phyloP scores from a whole-genome alignment of 129 eudicot species.

The Kitagawia praeruptora region DNA sequence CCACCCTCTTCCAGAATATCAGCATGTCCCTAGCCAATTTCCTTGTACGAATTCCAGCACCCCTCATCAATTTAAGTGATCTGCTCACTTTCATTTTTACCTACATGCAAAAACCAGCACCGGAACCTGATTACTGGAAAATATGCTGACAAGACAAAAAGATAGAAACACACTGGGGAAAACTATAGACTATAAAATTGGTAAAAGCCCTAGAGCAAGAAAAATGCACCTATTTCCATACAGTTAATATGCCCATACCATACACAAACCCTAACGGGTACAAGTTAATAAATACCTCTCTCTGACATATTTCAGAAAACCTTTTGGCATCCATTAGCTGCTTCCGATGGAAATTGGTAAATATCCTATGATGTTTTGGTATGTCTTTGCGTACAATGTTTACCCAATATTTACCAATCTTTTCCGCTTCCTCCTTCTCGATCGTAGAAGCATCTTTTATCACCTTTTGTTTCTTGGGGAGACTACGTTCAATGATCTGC shows the following conservation, averaged over 20 bases:
- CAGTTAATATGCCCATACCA: background rate
- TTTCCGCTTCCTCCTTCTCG: slow-evolving; percentile 88
- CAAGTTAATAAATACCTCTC: slow-evolving; percentile 50
- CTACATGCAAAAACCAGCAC: slow-evolving; percentile 28
- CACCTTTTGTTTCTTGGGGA: slow-evolving; percentile 61
- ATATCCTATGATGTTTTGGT: slow-evolving; percentile 73
- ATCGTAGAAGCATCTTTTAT: slow-evolving; percentile 63
- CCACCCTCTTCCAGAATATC: slow-evolving; percentile 92
- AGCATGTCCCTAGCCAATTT: slow-evolving; percentile 93
- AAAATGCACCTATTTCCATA: background rate
- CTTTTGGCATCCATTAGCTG: slow-evolving; percentile 85
- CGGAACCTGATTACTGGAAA: slow-evolving; percentile 14
- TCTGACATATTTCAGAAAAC: slow-evolving; percentile 85
- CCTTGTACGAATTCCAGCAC: slow-evolving; percentile 86
- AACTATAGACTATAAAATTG: slow-evolving; percentile 9
- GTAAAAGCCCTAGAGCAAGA: slow-evolving; percentile 9
- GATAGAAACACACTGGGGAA: background rate
- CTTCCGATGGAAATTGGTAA: slow-evolving; percentile 63
- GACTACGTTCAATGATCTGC: slow-evolving; percentile 89
- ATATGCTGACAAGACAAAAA: background rate
- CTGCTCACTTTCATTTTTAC: slow-evolving; percentile 94
- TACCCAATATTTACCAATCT: slow-evolving; percentile 76
- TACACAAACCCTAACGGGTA: background rate
- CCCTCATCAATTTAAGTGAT: slow-evolving; percentile 91
- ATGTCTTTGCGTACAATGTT: slow-evolving; percentile 79